These are phyloP conservation scores for Keqinozyma sinolaborantium DNA, from an alignment of 1,139 yeast species.

Conservation along the genomic window DNA sequence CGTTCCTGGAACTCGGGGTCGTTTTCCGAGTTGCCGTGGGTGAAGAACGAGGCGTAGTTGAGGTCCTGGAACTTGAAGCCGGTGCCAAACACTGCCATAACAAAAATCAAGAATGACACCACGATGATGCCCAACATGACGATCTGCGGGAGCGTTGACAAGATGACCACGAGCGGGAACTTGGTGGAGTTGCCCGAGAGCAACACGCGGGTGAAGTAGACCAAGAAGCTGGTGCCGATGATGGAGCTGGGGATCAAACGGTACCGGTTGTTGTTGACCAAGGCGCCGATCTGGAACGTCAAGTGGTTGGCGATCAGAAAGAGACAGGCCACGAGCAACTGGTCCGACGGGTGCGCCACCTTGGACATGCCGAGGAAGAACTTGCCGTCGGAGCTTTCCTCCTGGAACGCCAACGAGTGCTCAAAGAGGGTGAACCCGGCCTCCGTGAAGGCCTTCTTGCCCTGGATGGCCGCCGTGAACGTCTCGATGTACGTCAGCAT, in stretches of 20 bases:
- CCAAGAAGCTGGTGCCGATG: constrained; percentile 48
- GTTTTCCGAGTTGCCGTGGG: constrained; percentile 22
- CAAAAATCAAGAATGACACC: constrained; percentile 49
- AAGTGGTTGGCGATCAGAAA: constrained; percentile 55
- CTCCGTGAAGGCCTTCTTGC: constrained; percentile 57
- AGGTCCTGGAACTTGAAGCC: constrained; percentile 46
- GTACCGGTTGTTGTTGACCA: constrained; percentile 48
- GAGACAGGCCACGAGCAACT: constrained; percentile 48
- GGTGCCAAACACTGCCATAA: constrained; percentile 57
- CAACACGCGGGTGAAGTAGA: constrained; percentile 41
- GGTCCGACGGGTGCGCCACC: constrained; percentile 45
- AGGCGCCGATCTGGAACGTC: constrained; percentile 55
- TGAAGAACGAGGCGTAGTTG: constrained; percentile 46
- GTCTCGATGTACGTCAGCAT: constrained; percentile 69
- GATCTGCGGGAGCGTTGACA: constrained; percentile 63
- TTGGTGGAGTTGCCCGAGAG: constrained; percentile 19
- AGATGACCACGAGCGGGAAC: constrained; percentile 53
- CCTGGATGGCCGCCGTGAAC: constrained; percentile 58
- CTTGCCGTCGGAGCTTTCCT: constrained; percentile 47
- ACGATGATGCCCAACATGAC: constrained; percentile 46
- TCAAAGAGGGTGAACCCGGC: constrained; percentile 73
- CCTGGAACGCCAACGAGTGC: constrained; percentile 71
- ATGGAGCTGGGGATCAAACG: constrained; percentile 61
- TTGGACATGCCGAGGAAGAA: constrained; percentile 21
- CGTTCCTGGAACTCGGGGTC: constrained; percentile 16